Percentiles rank a stretch among this genome's conserved stretches.
These are phyloP conservation scores for Leccinum longicurvipes DNA, from an alignment of 768 basidiomycete species.

Conservation along the genomic window DNA sequence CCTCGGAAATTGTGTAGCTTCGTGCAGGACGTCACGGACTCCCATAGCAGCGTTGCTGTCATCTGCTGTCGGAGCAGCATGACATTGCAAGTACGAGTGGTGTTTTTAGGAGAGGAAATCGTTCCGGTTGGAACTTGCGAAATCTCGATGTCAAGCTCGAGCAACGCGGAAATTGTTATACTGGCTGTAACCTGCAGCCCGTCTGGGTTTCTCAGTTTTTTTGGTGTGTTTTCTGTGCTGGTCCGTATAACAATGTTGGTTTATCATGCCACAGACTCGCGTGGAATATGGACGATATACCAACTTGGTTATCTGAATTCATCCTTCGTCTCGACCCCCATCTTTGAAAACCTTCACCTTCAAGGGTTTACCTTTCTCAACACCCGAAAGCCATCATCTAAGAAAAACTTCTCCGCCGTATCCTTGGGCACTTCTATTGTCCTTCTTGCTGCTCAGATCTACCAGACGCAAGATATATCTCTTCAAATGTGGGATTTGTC, in stretches of 20 bases:
- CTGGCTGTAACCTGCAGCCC: constrained; percentile 33
- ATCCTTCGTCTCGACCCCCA: constrained; percentile 22
- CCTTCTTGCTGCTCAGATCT: constrained; percentile 46
- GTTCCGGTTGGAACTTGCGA: constrained; percentile 17
- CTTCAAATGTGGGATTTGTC: constrained; percentile 69
- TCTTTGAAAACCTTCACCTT: constrained; percentile 21
- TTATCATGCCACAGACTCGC: constrained; percentile 33
- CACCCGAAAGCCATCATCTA: constrained; percentile 6
- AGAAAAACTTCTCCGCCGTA: constrained; percentile 35
- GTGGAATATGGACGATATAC: constrained; percentile 42
- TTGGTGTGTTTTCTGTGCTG: constrained; percentile 38
- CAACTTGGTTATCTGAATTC: constrained; percentile 29
- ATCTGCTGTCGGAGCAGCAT: constrained; percentile 20
- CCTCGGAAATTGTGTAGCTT: constrained; percentile 27
- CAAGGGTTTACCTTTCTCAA: constrained; percentile 16
- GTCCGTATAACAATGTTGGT: neutral
- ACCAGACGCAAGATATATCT: constrained; percentile 38
- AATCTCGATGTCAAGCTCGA: constrained; percentile 15
- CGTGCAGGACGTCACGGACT: constrained; percentile 14
- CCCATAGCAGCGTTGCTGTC: constrained; percentile 12
- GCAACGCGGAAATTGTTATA: neutral
- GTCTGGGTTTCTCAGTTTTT: constrained; percentile 46
- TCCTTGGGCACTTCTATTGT: constrained; percentile 57
- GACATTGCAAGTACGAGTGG: constrained; percentile 22
- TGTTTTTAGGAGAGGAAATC: constrained; percentile 19